Evolutionary conservation across 257 asterid species (phyloP).

Genomic region (Galeopsis tetrahit): DNA sequence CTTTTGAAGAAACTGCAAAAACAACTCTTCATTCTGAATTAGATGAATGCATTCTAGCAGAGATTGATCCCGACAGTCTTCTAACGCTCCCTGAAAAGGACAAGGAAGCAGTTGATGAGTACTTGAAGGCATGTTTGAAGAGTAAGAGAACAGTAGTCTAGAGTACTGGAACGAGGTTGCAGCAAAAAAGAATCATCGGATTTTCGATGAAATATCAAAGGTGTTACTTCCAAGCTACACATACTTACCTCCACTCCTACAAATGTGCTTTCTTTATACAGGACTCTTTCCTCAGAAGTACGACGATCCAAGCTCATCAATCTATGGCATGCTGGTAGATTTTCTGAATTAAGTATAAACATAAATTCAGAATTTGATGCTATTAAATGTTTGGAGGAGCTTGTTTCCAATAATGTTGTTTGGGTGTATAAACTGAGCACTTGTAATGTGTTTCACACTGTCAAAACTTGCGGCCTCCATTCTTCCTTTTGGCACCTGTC

Average conservation of each 20-base stretch:
- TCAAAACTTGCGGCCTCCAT: constrained; percentile 35
- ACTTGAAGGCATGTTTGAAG: too few species aligned
- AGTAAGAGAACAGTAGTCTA: too few species aligned
- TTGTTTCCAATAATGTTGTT: constrained; percentile 26
- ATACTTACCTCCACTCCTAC: neutral
- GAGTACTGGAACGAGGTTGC: constrained; percentile 14
- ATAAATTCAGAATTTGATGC: neutral
- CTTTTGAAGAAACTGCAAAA: neutral
- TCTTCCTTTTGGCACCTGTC: constrained; percentile 31
- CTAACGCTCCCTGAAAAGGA: too few species aligned
- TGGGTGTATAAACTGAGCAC: neutral
- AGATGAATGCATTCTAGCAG: too few species aligned
- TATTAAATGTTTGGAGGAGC: constrained; percentile 19
- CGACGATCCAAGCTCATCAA: neutral
- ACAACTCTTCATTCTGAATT: neutral
- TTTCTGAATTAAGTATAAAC: neutral
- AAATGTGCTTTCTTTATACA: neutral
- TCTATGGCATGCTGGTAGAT: neutral
- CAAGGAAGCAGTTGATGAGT: too few species aligned
- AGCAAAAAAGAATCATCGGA: neutral
- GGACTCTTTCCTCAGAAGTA: constrained; percentile 7
- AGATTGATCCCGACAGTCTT: too few species aligned
- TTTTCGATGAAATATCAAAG: neutral
- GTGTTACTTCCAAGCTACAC: constrained; percentile 23
- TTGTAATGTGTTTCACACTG: neutral